Evolutionary conservation across 2,329 filamentous ascomycete genomes (phyloP).

Genomic region (Pseudogymnoascus sp.): DNA sequence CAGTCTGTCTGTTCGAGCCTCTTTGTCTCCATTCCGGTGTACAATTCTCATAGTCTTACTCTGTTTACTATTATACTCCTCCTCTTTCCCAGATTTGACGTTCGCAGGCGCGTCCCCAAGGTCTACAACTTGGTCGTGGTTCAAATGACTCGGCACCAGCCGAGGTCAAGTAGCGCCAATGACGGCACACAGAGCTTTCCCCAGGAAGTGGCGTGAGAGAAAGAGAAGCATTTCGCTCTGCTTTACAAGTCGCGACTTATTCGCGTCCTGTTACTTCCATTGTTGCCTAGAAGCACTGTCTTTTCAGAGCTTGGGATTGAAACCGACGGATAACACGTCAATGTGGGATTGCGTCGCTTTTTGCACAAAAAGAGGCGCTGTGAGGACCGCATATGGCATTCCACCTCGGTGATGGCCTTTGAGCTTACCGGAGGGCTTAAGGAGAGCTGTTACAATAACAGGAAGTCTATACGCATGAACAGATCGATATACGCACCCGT

Average conservation of each 20-base stretch:
- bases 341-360: neutral
- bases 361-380: neutral
- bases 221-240: slow-evolving; percentile 30
- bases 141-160: neutral
- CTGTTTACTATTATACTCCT: neutral
- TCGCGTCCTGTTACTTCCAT: neutral
- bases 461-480: neutral
- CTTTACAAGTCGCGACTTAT: neutral
- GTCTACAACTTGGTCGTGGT: neutral
- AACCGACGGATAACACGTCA: neutral
- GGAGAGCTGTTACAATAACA: neutral
- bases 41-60: neutral
- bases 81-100: neutral
- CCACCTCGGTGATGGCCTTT: neutral
- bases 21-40: neutral
- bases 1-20: neutral
- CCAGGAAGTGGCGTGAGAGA: neutral
- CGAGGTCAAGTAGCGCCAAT: neutral
- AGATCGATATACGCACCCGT: neutral
- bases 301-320: neutral
- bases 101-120: neutral
- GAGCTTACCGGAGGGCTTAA: neutral
- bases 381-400: neutral
- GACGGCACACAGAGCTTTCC: neutral
- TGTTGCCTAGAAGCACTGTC: neutral